phyloP scores from a whole-genome alignment of 1,284 basidiomycete species.

The Ustilago crameri region DNA sequence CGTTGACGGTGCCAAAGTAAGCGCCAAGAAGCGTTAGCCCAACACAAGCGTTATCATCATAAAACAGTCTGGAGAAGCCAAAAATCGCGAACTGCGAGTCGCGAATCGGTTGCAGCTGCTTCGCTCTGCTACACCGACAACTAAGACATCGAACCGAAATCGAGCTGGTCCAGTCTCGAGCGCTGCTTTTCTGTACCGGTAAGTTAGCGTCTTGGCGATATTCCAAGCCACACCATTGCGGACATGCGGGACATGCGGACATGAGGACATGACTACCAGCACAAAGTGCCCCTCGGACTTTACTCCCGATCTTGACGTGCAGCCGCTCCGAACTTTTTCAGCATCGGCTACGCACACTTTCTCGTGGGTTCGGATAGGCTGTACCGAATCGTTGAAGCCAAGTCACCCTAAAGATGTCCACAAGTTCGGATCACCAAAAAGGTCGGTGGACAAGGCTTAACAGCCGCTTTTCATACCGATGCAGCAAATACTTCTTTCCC shows the following conservation, averaged over 20 bases:
- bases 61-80: too few species aligned
- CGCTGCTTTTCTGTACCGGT: too few species aligned
- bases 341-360: not conserved
- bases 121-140: slow-evolving; percentile 26
- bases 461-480: too few species aligned
- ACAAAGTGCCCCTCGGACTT: slow-evolving; percentile 3
- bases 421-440: too few species aligned
- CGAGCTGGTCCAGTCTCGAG: too few species aligned
- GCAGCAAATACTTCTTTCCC: too few species aligned
- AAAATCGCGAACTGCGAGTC: not conserved
- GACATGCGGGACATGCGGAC: not conserved
- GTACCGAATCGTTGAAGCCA: too few species aligned
- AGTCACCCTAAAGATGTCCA: too few species aligned
- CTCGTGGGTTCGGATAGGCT: too few species aligned
- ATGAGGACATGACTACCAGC: too few species aligned
- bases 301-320: slow-evolving; percentile 35
- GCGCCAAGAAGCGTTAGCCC: not conserved
- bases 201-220: not conserved
- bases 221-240: not conserved
- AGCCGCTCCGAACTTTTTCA: slow-evolving; percentile 1
- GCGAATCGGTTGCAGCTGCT: slow-evolving; percentile 10
- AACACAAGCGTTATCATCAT: too few species aligned
- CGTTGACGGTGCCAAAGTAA: not conserved
- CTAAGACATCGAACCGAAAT: slow-evolving; percentile 5
- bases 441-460: too few species aligned